Evolutionary conservation across 2,329 filamentous ascomycete genomes (phyloP), one percentile per base, ranked within the genome.

Genomic region (Emergomyces pasteurianus): DNA sequence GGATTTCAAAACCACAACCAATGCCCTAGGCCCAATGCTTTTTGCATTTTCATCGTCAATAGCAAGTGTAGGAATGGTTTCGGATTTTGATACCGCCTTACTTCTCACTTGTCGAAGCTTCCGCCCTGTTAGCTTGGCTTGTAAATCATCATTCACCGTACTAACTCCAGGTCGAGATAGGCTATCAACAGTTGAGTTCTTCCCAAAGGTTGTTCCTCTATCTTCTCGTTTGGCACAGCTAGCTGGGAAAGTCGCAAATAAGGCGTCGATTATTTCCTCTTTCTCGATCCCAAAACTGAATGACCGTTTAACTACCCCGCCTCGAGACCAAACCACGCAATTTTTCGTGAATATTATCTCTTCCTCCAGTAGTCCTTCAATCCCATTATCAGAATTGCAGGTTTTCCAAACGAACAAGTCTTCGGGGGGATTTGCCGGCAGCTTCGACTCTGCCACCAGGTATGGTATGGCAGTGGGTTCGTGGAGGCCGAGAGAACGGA

Each of bases 401-500:
- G 86, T 86, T 40, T 89, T 82, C 92, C 94, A 97, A 61, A 78
- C 79, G 73, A 95, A 97, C 58, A 70, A 66, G 40, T 83, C 80
- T 31, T 83, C 74, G 21, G 83, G 75, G 3, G 89, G 83, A 63
- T 94, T 82, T 53, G 81, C 74, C 21, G 87, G 83, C 1, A 97
- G 79, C 47, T 95, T 81, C 61, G 85, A 83, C 74, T 97, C 92
- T 67, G 86, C 81, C 67, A 96, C 83, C 65, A 95, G 86, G 78
- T 94, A 90, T 64, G 84, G 85, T 65, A 97, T 81, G 65, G 88
- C 91, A 63, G 88, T 84, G 63, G 95, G 92, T 77, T 88, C 86
- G 79, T 97, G 92, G 71, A 96, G 81, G 74, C 94, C 94, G 70
- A 96, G 83, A 65, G 92, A 96, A 74, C 85, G 89, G 76, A 96